Base-by-base conservation (phyloP, 352 stramenopile genomes). In the Thraustochytrium sp. region DNA sequence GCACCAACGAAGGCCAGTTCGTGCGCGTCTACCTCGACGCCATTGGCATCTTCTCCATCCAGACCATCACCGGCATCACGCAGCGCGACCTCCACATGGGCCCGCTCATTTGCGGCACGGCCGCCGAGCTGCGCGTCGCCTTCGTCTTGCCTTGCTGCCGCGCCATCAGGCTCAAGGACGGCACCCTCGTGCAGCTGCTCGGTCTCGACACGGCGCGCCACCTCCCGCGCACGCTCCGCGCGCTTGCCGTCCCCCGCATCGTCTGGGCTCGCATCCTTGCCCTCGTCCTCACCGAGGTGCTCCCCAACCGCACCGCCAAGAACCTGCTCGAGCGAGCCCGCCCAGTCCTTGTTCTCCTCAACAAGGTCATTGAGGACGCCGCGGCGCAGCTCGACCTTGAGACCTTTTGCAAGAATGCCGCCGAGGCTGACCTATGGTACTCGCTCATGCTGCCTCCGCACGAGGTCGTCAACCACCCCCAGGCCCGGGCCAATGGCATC, bases 181-280 rank as follows among this genome's bases (percentile, higher is more conserved):
- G 68, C 11, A 80, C 11, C n/a, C 76, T 42, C 44, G 53, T 80
- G 9, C 68, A 80, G 68, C 46, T 80, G n/a, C 31, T 80, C 11
- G 68, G 68, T 44, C 16, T 55, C n/a, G 46, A 80, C 37, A 46
- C n/a, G 8, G 3, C 26, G 9, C 13, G 44, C 21, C 68, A 80
- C 13, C 48, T 80, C 18, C 3, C 44, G 34, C 68, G 68, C 23
- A 68, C 46, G 9, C 31, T 80, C 21, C 48, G 26, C 18, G 68
- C 68, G 18, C 38, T 80, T 3, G 36, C 18, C 21, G 26, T 31
- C 5, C 31, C 44, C 31, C 18, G 16, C 31, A 75, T 16, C 16
- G 68, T 8, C 16, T 80, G 53, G 48, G 9, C 34, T 13, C 46
- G 51, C 5, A 13, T 80, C 18, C 13, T 72, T 13, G 26, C 9